These are phyloP conservation scores for Phytophthora sansomeana DNA, from an alignment of 352 stramenopile genomes.

Conservation along the genomic window DNA sequence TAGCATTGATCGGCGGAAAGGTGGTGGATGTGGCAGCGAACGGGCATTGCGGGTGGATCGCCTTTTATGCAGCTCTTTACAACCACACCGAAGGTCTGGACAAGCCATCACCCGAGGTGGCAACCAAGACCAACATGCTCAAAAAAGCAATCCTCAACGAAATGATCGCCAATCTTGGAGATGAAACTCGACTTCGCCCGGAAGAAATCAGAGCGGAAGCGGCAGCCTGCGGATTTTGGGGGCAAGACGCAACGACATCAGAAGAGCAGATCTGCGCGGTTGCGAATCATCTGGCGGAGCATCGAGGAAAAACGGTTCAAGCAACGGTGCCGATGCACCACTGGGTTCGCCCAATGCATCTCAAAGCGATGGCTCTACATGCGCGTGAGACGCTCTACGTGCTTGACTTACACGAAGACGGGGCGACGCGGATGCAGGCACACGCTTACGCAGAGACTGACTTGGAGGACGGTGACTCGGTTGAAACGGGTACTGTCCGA, in stretches of 20 bases:
- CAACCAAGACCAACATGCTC: background rate
- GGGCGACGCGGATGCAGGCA: background rate
- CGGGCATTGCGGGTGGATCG: background rate
- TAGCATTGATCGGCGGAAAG: background rate
- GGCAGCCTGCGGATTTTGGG: too few species aligned
- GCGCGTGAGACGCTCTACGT: background rate
- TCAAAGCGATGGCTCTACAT: slow-evolving; percentile 3
- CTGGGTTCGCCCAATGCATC: background rate
- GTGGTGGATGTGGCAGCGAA: background rate
- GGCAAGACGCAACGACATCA: too few species aligned
- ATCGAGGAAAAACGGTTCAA: background rate
- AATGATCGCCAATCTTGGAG: background rate
- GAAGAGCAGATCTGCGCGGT: background rate
- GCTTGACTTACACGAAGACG: background rate
- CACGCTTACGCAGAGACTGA: too few species aligned
- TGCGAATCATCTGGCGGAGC: background rate
- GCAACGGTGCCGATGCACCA: background rate
- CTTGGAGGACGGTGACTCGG: too few species aligned
- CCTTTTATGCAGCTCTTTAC: background rate
- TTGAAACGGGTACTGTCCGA: too few species aligned
- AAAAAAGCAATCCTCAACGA: background rate
- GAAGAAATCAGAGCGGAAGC: background rate
- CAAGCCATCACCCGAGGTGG: background rate
- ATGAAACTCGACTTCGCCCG: background rate
- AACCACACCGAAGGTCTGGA: background rate